phyloP scores from a whole-genome alignment of 139 green algal species.

The Chlorella sp. region DNA sequence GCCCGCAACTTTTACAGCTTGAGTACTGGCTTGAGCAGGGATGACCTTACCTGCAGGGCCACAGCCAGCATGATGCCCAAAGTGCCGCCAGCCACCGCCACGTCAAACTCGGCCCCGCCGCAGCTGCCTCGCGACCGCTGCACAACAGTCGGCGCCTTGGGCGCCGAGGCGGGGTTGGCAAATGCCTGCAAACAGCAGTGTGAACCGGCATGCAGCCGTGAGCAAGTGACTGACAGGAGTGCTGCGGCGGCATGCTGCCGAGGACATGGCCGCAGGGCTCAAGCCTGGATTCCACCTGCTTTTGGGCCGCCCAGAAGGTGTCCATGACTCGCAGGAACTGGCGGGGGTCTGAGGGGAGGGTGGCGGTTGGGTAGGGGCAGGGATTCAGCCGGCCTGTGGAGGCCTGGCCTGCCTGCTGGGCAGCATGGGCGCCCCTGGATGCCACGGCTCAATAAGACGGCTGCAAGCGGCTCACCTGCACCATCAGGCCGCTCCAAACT shows the following conservation, averaged over 20 bases:
- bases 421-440: not conserved
- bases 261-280: too few species aligned
- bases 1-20: too few species aligned
- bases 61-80: slow-evolving; percentile 85
- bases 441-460: not conserved
- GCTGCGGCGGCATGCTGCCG: too few species aligned
- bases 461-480: not conserved
- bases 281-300: too few species aligned
- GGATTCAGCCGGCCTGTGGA: too few species aligned
- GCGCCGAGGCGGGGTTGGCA: not conserved
- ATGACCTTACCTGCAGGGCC: slow-evolving; percentile 65
- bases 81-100: slow-evolving; percentile 86
- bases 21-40: not conserved
- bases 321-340: not conserved
- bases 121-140: not conserved
- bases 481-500: slow-evolving; percentile 28
- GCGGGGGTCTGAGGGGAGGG: not conserved
- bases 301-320: not conserved
- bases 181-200: too few species aligned
- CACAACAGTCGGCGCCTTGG: slow-evolving; percentile 10
- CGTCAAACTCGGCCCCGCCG: slow-evolving; percentile 64
- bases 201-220: too few species aligned
- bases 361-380: too few species aligned
- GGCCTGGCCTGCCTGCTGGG: not conserved
- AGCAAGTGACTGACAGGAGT: too few species aligned